Evolutionary conservation across 2,329 filamentous ascomycete genomes (phyloP).

Genomic region (Fusarium tanahbumbuense): DNA sequence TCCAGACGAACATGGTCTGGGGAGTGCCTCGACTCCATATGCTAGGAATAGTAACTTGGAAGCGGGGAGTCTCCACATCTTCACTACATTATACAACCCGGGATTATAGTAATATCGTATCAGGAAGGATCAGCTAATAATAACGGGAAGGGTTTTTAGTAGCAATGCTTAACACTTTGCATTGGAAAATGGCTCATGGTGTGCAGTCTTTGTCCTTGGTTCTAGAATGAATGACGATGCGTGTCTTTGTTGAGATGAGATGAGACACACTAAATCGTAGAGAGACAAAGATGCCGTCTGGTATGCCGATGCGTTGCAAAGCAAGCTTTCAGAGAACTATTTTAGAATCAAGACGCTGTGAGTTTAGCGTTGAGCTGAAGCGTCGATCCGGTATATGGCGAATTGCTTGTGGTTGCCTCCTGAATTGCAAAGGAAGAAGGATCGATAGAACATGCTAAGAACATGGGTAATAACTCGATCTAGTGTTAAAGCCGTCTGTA

Average conservation of each 20-base stretch:
- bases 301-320: slow-evolving; percentile 5
- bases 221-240: slow-evolving; percentile 1
- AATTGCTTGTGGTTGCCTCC: background rate
- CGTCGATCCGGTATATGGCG: background rate
- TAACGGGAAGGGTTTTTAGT: background rate
- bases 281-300: background rate
- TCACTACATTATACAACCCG: slow-evolving; percentile 2
- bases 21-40: background rate
- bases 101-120: background rate
- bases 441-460: slow-evolving; percentile 17
- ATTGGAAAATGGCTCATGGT: background rate
- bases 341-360: background rate
- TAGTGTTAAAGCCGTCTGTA: slow-evolving; percentile 15
- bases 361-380: background rate
- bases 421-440: slow-evolving; percentile 4
- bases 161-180: background rate
- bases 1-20: slow-evolving; percentile 3
- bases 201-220: background rate
- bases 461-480: slow-evolving; percentile 24
- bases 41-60: slow-evolving; percentile 29
- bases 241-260: slow-evolving; percentile 8
- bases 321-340: background rate
- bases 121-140: background rate
- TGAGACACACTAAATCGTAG: background rate
- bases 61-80: slow-evolving; percentile 20